A percentile compares a stretch with the other conserved stretches of the same genome.
phyloP scores from a whole-genome alignment of 129 eudicot genomes.

The Helianthus tuberosus region DNA sequence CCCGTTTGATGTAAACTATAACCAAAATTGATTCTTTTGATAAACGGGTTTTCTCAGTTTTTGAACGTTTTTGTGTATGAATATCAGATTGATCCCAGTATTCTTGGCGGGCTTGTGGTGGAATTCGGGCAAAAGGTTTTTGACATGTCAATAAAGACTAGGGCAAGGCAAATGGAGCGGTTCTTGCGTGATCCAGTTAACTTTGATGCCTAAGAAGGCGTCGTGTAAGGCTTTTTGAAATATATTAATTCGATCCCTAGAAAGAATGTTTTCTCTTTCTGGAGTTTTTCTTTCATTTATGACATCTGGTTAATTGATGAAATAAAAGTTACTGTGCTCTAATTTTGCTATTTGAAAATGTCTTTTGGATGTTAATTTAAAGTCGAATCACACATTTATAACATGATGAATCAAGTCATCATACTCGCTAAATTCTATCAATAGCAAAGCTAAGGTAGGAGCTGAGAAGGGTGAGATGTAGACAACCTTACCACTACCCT shows the following conservation, averaged over 20 bases:
- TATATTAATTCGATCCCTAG: conserved; percentile 2
- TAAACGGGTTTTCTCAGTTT: neutral
- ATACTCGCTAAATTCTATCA: too few species aligned
- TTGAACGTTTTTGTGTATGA: conserved; percentile 10
- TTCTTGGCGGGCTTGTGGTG: conserved; percentile 93
- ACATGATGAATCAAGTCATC: too few species aligned
- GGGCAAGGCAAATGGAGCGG: conserved; percentile 94
- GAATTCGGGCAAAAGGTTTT: conserved; percentile 81
- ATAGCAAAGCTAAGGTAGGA: too few species aligned
- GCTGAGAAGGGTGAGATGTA: too few species aligned
- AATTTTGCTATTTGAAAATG: neutral
- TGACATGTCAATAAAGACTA: conserved; percentile 85
- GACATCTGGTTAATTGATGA: conserved; percentile 27
- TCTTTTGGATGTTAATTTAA: too few species aligned
- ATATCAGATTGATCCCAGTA: conserved; percentile 76
- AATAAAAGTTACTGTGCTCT: conserved; percentile 13
- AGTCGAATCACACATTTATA: too few species aligned
- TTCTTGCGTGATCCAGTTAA: conserved; percentile 81
- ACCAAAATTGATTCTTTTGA: too few species aligned
- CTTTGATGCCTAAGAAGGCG: conserved; percentile 33
- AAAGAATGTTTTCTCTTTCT: neutral
- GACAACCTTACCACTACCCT: too few species aligned
- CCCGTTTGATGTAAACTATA: neutral
- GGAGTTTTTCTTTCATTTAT: neutral
- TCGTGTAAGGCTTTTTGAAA: neutral